Conservation (phyloP, 2,329 filamentous ascomycete genomes). For the Neonectria faginata region DNA sequence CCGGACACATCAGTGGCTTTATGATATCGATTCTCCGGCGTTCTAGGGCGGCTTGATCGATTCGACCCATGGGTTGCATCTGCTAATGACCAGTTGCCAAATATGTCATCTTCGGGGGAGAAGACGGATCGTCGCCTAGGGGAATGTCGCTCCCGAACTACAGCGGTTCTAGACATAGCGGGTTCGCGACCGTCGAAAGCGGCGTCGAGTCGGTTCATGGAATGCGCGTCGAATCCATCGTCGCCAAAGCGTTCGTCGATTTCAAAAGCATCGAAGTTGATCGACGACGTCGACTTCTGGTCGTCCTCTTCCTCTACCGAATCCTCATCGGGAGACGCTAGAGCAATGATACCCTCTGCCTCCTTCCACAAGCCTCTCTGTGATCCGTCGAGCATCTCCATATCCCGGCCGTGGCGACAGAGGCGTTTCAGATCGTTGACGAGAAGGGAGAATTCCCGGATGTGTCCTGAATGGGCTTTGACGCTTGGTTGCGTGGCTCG, state of each 20-base stretch:
- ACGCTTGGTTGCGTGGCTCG: constrained; percentile 85
- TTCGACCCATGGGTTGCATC: constrained; percentile 53
- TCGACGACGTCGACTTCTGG: constrained; percentile 52
- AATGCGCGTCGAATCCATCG: constrained; percentile 60
- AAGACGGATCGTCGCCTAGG: constrained; percentile 71
- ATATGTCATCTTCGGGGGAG: constrained; percentile 74
- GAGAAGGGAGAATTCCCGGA: constrained; percentile 82
- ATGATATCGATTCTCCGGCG: constrained; percentile 52
- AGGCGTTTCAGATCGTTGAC: constrained; percentile 87
- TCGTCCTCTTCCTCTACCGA: constrained; percentile 56
- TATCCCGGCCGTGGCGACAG: constrained; percentile 74
- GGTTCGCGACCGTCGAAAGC: constrained; percentile 57
- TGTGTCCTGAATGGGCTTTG: constrained; percentile 84
- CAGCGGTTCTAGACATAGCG: constrained; percentile 61
- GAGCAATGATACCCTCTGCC: constrained; percentile 86
- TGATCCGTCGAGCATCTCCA: constrained; percentile 72
- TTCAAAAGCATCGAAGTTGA: constrained; percentile 55
- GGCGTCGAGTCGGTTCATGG: constrained; percentile 58
- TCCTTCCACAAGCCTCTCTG: constrained; percentile 78
- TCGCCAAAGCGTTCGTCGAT: constrained; percentile 60
- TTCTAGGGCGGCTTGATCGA: constrained; percentile 57
- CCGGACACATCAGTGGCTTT: constrained; percentile 57
- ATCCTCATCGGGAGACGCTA: constrained; percentile 78
- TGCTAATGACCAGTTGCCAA: constrained; percentile 62
- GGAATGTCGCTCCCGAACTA: constrained; percentile 65